Evolutionary conservation across 1,139 yeast genomes (phyloP), one percentile per base, ranked within the genome.

Genomic region (Saccharomyces hybrid): DNA sequence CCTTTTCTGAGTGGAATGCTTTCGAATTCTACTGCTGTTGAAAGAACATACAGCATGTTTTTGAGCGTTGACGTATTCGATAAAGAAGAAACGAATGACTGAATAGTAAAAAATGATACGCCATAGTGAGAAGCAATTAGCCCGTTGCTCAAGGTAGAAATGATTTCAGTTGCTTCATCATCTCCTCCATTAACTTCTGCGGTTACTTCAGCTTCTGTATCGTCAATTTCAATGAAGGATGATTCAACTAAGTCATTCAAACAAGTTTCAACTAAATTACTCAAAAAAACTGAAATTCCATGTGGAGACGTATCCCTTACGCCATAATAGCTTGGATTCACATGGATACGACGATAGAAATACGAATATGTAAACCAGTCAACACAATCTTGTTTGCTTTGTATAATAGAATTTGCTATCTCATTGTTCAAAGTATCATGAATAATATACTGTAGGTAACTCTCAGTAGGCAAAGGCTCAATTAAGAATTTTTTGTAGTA

Each of bases 271-370:
- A 93, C 86, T 34, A 89, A 67, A 51, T 89, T 97, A 0, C 98
- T 90, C 52, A 93, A 73, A 68, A 78, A 89, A 55, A 85, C 90
- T 0, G 95, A 88, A 13, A 93, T 70, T 0, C 95, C 96, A 47
- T 80, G 72, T 51, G 82, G 82, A 0, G 88, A 75, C 1, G 79
- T 75, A 58, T 84, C 88, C 46, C 75, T 75, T 27, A 88, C 79
- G 23, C 91, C 97, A 66, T 95, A 95, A 67, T 81, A 95, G 58
- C 95, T 83, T 1, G 99, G 98, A 66, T 95, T 95, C 48, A 81
- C 77, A 55, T 83, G 85, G 26, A 93, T 69, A 52, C 98, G 75
- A 59, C 95, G 76, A 71, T 88, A 95, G 65, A 90, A 88, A 62
- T 83, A 87, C 0, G 96, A 80, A 69, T 81, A 88, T 0, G 97